Base-by-base conservation (phyloP, 1,139 yeast species). In the Zygoascus sp. region DNA sequence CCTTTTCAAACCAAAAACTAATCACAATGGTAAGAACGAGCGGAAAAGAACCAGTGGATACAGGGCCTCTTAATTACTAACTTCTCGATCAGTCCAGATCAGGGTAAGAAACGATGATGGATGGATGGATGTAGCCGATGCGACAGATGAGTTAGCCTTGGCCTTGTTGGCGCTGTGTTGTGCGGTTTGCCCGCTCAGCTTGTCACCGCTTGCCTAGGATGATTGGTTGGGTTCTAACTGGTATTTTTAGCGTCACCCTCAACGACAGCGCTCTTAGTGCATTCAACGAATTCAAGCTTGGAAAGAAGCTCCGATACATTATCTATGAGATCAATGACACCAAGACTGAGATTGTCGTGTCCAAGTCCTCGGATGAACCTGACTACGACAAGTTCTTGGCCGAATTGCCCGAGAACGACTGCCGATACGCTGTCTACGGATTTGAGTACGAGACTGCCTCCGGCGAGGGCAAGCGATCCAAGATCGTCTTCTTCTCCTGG, bases 341-440 rank as follows among this genome's bases (percentile, higher is more conserved):
- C 64, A 89, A 88, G 74, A 89, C 97, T 53, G 83, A 88, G 73
- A 90, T 92, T 68, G 78, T 89, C 48, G 97, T 92, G 52, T 92
- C 83, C 63, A 79, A 83, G 69, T 85, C 94, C 53, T 87, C 96
- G 48, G 73, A 76, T 47, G 83, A 80, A 32, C 63, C 64, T 34
- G 84, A 80, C 61, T 92, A 92, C 72, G 97, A 92, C 59, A 73
- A 78, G 41, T 92, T 92, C 71, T 72, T 90, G 60, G 88, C 79
- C 63, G 79, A 85, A 66, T 79, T 92, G 61, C 97, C 97, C 62
- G 99, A 94, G 74, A 80, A 85, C 66, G 96, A 90, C 64, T 89
- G 97, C 74, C 83, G 90, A 68, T 94, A 92, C 68, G 98, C 98
- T 52, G 81, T 94, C 53, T 92, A 89, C 72, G 97, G 90, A 72